Evolutionary conservation across 352 stramenopile genomes (phyloP), one percentile per base, ranked within the genome.

Genomic region (Globisporangium middletonii): DNA sequence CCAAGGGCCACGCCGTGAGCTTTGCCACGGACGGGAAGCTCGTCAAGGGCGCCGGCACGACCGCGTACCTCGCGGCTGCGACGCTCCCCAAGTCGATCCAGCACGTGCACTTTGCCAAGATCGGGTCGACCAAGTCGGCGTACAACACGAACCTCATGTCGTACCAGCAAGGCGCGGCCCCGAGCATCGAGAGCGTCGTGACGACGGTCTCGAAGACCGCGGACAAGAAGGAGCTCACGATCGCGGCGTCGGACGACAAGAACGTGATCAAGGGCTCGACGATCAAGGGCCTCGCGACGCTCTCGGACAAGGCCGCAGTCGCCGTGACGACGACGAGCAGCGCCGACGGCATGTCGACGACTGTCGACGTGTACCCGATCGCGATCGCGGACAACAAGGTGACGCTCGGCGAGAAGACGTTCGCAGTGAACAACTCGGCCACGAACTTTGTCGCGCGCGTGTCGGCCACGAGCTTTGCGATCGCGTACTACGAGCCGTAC

Each of bases 401-500:
- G 27, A 62, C 57, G 27, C 56, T 87, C 48, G 69, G 77, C 19
- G 66, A 72, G 51, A 75, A 73, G 26, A 65, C 76, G 13, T 63
- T 79, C 30, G 76, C 64, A 0, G 73, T 68, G 66, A 88, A 86
- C 57, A 78, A 73, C 62, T 86, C 75, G 63, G 65, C 58, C 45
- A 88, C 77, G 53, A 90, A 71, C 64, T 89, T 87, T 52, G 69
- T 92, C 53, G 72, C 74, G 41, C 75, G 75, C 38, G 54, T 92
- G 35, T 89, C 78, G 45, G 77, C 82, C 53, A 75, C 72, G 55
- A 69, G 57, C 50, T 92, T 92, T 58, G 79, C 77, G 0, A 58
- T 85, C 1, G 70, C 75, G 19, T 89, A 80, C 57, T 92, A 85
- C 63, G 79, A 90, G 61, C 76, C 77, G 50, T 89, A 90, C 68